Evolutionary conservation across 345 rosid genomes (phyloP).

Genomic region (Hibiscus mutabilis): DNA sequence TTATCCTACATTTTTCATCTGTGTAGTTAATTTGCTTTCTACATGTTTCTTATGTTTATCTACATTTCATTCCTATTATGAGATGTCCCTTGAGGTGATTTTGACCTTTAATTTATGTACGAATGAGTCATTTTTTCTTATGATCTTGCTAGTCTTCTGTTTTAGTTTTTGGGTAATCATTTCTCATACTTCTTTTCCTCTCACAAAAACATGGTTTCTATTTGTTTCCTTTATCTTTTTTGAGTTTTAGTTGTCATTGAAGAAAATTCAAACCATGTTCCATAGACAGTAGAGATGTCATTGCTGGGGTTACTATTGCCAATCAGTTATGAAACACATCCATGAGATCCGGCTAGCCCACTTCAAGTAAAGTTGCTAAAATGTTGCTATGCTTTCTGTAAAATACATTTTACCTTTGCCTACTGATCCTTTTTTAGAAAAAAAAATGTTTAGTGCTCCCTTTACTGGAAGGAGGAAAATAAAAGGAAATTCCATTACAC

Average conservation of each 20-base stretch:
- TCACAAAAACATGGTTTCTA: neutral
- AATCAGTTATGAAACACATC: neutral
- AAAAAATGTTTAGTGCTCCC: neutral
- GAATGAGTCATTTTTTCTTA: neutral
- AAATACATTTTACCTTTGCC: neutral
- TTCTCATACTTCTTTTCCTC: neutral
- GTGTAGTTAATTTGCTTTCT: neutral
- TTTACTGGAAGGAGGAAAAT: neutral
- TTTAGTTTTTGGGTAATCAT: neutral
- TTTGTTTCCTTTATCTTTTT: neutral
- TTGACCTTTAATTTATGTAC: neutral
- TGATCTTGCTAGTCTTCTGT: neutral
- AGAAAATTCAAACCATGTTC: neutral
- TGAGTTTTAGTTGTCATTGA: neutral
- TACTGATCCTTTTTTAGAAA: neutral
- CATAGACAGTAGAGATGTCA: neutral
- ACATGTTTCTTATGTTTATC: neutral
- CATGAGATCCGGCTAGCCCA: neutral
- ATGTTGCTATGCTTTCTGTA: neutral
- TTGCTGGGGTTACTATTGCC: neutral
- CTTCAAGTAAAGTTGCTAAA: neutral
- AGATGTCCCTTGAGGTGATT: neutral
- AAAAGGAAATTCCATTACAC: neutral
- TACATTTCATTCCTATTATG: neutral
- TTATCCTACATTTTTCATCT: too few species aligned